phyloP scores from a whole-genome alignment of 768 basidiomycete species.

The Macrocybe gigantea region DNA sequence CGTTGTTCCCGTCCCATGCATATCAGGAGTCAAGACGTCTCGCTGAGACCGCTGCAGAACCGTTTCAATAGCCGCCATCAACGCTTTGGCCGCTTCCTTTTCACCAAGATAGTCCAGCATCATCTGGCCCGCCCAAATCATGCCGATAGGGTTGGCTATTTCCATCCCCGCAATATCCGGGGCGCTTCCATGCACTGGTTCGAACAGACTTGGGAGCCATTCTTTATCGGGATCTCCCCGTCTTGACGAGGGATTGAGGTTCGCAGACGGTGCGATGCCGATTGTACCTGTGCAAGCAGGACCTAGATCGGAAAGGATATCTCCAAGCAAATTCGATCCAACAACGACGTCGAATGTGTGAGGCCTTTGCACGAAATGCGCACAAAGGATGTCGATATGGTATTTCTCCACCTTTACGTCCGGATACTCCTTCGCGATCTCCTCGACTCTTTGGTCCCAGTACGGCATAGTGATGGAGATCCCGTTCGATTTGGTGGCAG shows the following conservation, averaged over 20 bases:
- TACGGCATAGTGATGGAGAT: constrained; percentile 44
- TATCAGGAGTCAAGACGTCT: constrained; percentile 29
- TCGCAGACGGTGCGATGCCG: constrained; percentile 50
- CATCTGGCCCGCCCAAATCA: constrained; percentile 56
- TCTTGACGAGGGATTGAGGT: constrained; percentile 34
- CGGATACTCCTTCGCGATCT: constrained; percentile 44
- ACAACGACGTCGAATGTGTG: constrained; percentile 50
- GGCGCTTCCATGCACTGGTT: constrained; percentile 53
- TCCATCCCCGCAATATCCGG: constrained; percentile 52
- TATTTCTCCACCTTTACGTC: constrained; percentile 43
- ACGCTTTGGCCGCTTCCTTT: constrained; percentile 29
- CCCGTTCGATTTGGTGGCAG: constrained; percentile 49
- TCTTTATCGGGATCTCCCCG: constrained; percentile 26
- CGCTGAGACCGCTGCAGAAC: constrained; percentile 24
- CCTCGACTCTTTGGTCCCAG: constrained; percentile 42
- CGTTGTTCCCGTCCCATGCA: constrained; percentile 31
- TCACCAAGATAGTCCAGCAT: constrained; percentile 39
- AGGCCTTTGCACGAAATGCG: constrained; percentile 39
- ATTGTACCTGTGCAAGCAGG: constrained; percentile 51
- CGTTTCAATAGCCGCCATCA: constrained; percentile 35
- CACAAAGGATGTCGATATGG: constrained; percentile 48
- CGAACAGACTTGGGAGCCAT: constrained; percentile 45
- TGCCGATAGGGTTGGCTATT: constrained; percentile 49
- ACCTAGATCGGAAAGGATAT: constrained; percentile 52
- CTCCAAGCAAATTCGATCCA: constrained; percentile 49